Conservation (phyloP, 768 basidiomycete species). For the Tricholoma terreum region DNA sequence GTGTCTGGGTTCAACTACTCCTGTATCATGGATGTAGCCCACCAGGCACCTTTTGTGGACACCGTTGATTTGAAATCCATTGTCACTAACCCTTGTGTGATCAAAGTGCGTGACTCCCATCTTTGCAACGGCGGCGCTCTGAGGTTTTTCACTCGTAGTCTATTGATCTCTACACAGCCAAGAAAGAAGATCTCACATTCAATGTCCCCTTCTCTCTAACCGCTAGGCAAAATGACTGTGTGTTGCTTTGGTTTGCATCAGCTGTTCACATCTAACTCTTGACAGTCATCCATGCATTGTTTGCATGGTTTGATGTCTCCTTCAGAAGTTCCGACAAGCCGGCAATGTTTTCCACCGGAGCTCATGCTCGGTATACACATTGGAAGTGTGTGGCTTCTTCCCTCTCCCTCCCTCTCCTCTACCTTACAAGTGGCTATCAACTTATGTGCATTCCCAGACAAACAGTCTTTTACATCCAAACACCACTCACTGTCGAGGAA, state of each 20-base stretch:
- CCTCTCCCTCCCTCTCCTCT: no score
- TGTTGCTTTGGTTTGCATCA: constrained; percentile 23
- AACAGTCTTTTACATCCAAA: constrained; percentile 96
- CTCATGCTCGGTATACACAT: constrained; percentile 94
- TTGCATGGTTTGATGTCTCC: constrained; percentile 97
- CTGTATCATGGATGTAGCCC: constrained; percentile 97
- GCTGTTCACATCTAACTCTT: constrained; percentile 1
- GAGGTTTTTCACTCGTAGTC: constrained; percentile 44
- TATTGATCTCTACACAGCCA: constrained; percentile 86
- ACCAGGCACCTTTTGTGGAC: constrained; percentile 95
- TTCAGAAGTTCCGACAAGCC: constrained; percentile 97
- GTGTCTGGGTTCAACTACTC: constrained; percentile 99
- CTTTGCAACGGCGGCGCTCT: not conserved
- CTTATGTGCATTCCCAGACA: constrained; percentile 49
- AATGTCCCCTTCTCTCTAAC: constrained; percentile 72
- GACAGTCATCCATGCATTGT: constrained; percentile 92
- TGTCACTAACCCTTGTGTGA: constrained; percentile 84
- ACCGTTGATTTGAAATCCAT: constrained; percentile 96
- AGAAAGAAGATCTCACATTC: constrained; percentile 94
- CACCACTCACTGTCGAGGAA: constrained; percentile 63
- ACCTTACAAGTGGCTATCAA: not conserved
- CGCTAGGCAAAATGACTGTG: constrained; percentile 90
- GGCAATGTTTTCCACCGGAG: constrained; percentile 94
- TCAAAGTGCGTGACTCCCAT: constrained; percentile 58
- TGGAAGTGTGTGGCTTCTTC: constrained; percentile 74